These are phyloP conservation scores for Suhomyces coccinellae DNA, from an alignment of 1,139 yeast genomes.

Conservation along the genomic window DNA sequence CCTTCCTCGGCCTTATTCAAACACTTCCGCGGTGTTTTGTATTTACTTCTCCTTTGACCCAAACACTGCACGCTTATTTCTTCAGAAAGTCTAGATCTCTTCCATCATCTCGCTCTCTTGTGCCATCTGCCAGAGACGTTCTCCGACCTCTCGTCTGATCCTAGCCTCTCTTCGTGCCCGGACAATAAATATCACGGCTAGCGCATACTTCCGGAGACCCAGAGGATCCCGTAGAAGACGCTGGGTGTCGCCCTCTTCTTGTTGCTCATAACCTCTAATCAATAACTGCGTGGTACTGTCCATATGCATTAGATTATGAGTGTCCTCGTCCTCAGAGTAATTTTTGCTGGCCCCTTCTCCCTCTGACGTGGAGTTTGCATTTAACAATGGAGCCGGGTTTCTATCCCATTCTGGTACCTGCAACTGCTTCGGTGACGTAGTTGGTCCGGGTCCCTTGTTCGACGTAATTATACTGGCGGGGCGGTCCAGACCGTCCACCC, in stretches of 20 bases:
- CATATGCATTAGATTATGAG: background rate
- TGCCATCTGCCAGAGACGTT: background rate
- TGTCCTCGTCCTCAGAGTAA: background rate
- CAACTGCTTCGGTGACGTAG: background rate
- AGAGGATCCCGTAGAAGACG: background rate
- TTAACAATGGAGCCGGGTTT: background rate
- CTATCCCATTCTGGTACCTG: background rate
- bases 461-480: too few relatives aligned
- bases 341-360: background rate
- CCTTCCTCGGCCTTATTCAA: too few relatives aligned
- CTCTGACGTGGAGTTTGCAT: background rate
- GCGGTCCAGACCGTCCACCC: background rate
- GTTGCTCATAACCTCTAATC: background rate
- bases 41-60: too few relatives aligned
- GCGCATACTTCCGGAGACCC: constrained; percentile 1
- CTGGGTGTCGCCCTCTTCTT: background rate
- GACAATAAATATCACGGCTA: background rate
- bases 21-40: too few relatives aligned
- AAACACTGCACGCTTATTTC: too few relatives aligned
- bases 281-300: constrained; percentile 1
- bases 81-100: background rate
- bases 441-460: background rate
- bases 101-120: background rate
- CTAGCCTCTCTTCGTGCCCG: background rate
- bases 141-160: background rate